Evolutionary conservation across 1,284 basidiomycete species (phyloP), one percentile per base, ranked within the genome.

Genomic region (Kalmanozyma brasiliensis): DNA sequence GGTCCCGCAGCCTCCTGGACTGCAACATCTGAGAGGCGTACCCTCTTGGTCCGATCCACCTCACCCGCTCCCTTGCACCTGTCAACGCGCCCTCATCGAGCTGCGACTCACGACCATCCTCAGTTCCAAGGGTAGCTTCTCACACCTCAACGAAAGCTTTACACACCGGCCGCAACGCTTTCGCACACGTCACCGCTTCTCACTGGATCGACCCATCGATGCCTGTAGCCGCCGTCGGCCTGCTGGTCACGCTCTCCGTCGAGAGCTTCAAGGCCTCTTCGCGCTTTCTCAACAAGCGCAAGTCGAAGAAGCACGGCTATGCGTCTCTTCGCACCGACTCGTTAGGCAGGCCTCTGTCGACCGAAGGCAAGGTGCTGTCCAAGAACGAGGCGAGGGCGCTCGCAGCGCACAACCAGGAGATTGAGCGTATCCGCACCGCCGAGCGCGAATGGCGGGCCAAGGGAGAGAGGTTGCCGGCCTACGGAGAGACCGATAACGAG

Each of bases 231-330:
- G 64, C 64, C 23, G 57, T 72, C 2, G 56, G 43, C 40, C 49
- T 72, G 7, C 19, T 72, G 48, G 60, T 68, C 36, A 41, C 51
- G 20, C 52, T 72, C 13, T 67, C 64, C n/a, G 56, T 72, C 36
- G 64, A 72, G 47, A 52, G 51, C 42, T 72, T 34, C 46, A 68
- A 72, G 48, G 69, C 60, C 14, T 67, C 69, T 2, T 57, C 64
- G 32, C 69, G 69, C 36, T 57, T 57, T 36, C 49, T 60, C 37
- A 10, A 72, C 40, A 56, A 36, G 29, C 69, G 69, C 48, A 67
- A 61, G 35, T 64, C 60, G 4, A 49, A 45, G 33, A 72, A 72
- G 45, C 64, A 72, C 48, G 69, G 69, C 52, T 72, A 68, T n/a
- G 40, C 52, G 9, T 59, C 52, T 5, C 57, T 72, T 4, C 63